Conservation (phyloP, 2,329 filamentous ascomycete genomes). For the Aphanocladium album region DNA sequence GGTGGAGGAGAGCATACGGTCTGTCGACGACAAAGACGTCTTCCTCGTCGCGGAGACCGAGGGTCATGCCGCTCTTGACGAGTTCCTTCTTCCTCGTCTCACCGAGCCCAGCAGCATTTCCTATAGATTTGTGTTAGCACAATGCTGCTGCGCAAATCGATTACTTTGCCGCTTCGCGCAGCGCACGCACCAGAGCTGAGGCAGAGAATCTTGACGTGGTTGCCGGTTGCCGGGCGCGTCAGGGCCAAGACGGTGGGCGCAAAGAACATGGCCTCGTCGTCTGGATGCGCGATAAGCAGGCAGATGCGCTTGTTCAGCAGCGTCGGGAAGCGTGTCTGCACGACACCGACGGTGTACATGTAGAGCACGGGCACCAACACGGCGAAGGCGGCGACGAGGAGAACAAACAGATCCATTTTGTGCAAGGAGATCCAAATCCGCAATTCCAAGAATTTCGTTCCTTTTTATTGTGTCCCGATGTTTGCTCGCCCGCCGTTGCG, state of each 20-base stretch:
- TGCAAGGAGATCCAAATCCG: background rate
- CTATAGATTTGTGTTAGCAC: constrained; percentile 33
- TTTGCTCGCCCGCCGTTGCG: background rate
- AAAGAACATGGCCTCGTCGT: constrained; percentile 99
- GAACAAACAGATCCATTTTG: constrained; percentile 16
- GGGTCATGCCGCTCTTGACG: constrained; percentile 67
- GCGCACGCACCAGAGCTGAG: constrained; percentile 65
- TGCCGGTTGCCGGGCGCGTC: constrained; percentile 71
- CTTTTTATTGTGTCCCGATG: background rate
- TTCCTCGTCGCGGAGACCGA: constrained; percentile 69
- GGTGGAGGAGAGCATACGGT: constrained; percentile 43
- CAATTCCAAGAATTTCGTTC: background rate
- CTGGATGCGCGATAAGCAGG: constrained; percentile 91
- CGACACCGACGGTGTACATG: constrained; percentile 44
- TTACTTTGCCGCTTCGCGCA: background rate
- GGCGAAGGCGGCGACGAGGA: constrained; percentile 27
- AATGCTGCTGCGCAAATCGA: background rate
- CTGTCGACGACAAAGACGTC: constrained; percentile 85
- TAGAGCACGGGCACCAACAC: constrained; percentile 47
- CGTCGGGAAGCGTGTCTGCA: constrained; percentile 53
- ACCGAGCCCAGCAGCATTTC: constrained; percentile 82
- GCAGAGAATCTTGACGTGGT: constrained; percentile 92
- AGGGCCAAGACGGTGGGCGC: constrained; percentile 82
- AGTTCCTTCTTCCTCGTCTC: constrained; percentile 79
- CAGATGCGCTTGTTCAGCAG: constrained; percentile 81